Evolutionary conservation across 352 stramenopile species (phyloP).

Genomic region (Globisporangium polare): DNA sequence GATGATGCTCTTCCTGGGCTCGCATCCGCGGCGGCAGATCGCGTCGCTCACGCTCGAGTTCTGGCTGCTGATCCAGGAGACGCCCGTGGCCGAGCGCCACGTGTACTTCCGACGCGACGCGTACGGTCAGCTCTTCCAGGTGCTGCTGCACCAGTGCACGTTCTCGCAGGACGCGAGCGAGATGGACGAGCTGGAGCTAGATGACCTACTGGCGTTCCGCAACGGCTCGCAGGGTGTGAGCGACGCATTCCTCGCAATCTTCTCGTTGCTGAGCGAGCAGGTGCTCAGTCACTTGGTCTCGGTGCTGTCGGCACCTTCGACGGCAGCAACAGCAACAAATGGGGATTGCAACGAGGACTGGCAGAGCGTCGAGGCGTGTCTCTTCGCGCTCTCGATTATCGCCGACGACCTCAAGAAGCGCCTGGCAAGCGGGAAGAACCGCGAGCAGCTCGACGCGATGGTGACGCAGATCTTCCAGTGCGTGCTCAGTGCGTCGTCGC

Average conservation of each 20-base stretch:
- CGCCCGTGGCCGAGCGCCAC: slow-evolving; percentile 49
- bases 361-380: slow-evolving; percentile 47
- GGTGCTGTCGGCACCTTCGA: slow-evolving; percentile 24
- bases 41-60: slow-evolving; percentile 73
- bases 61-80: slow-evolving; percentile 67
- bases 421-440: slow-evolving; percentile 19
- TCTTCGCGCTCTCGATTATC: slow-evolving; percentile 55
- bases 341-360: slow-evolving; percentile 24
- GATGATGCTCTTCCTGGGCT: slow-evolving; percentile 53
- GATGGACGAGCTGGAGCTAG: slow-evolving; percentile 59
- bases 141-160: slow-evolving; percentile 55
- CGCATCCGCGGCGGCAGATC: slow-evolving; percentile 63
- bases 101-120: slow-evolving; percentile 54
- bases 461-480: slow-evolving; percentile 42
- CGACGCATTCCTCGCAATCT: slow-evolving; percentile 52
- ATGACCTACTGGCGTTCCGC: slow-evolving; percentile 58
- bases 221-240: slow-evolving; percentile 54
- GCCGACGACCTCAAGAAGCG: slow-evolving; percentile 60
- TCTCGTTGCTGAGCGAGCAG: slow-evolving; percentile 45
- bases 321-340: neutral
- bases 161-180: slow-evolving; percentile 37
- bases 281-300: slow-evolving; percentile 40
- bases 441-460: slow-evolving; percentile 31
- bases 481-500: slow-evolving; percentile 26
- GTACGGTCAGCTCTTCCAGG: slow-evolving; percentile 51